phyloP scores from a whole-genome alignment of 257 asterid genomes.

The Prunella vulgaris region DNA sequence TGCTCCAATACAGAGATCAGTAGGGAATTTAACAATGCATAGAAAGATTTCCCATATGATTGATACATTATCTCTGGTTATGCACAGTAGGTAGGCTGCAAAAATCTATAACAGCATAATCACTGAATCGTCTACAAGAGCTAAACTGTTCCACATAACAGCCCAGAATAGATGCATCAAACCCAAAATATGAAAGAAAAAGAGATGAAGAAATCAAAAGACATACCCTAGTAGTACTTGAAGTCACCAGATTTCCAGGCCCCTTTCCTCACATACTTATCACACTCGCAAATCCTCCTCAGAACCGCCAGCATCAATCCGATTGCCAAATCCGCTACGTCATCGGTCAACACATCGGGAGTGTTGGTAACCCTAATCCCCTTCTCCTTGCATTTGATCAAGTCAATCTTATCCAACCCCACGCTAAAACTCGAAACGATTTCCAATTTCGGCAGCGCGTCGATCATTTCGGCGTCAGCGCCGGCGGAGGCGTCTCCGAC shows the following conservation, averaged over 20 bases:
- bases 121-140: no score
- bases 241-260: conserved; percentile 58
- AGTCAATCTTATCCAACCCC: conserved; percentile 78
- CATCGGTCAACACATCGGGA: conserved; percentile 85
- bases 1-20: not conserved
- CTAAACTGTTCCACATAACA: no score
- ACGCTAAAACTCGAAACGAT: conserved; percentile 71
- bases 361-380: conserved; percentile 85
- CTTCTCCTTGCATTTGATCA: conserved; percentile 61
- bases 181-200: not conserved
- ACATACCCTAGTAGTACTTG: conserved; percentile 59
- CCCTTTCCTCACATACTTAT: conserved; percentile 62
- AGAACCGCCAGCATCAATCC: conserved; percentile 65
- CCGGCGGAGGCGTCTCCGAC: conserved; percentile 54
- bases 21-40: no score
- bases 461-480: conserved; percentile 50
- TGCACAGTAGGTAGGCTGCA: no score
- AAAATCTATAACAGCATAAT: no score
- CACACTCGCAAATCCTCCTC: conserved; percentile 62
- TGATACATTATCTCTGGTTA: not conserved
- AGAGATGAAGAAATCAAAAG: not conserved
- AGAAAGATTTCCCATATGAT: no score
- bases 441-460: conserved; percentile 64
- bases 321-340: conserved; percentile 82
- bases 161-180: not conserved